These are phyloP conservation scores for Globisporangium ultimum DNA, from an alignment of 352 stramenopile genomes.

Conservation along the genomic window DNA sequence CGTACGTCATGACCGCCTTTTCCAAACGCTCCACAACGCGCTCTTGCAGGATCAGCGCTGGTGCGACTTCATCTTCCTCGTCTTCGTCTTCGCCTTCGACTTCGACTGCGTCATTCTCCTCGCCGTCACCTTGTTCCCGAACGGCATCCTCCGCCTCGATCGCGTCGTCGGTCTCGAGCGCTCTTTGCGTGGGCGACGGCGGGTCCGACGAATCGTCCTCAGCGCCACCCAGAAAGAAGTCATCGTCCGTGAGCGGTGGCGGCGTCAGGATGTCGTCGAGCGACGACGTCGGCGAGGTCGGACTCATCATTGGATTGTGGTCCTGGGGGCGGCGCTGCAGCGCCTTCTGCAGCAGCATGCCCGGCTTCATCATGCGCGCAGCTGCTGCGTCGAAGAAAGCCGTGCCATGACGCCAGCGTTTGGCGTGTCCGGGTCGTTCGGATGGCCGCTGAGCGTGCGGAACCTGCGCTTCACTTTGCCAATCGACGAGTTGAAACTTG, in stretches of 20 bases:
- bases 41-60: constrained; percentile 35
- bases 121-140: constrained; percentile 2
- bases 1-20: constrained; percentile 53
- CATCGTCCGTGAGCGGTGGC: constrained; percentile 20
- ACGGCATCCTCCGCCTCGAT: constrained; percentile 4
- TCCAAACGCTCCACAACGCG: constrained; percentile 53
- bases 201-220: constrained; percentile 10
- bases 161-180: not conserved
- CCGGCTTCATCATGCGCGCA: constrained; percentile 67
- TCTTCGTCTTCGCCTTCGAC: constrained; percentile 5
- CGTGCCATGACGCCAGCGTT: not conserved
- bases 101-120: constrained; percentile 7
- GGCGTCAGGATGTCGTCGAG: constrained; percentile 25
- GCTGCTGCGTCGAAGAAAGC: constrained; percentile 32
- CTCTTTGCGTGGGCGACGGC: not conserved
- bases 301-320: constrained; percentile 5
- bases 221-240: constrained; percentile 5
- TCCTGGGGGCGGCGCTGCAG: constrained; percentile 16
- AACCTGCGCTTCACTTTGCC: constrained; percentile 76
- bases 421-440: constrained; percentile 31
- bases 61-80: not conserved
- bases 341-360: constrained; percentile 64
- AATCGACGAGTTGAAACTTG: constrained; percentile 65
- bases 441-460: constrained; percentile 48
- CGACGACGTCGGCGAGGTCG: constrained; percentile 20